Evolutionary conservation across 768 basidiomycete genomes (phyloP).

Genomic region (Hygrocybe punicea): DNA sequence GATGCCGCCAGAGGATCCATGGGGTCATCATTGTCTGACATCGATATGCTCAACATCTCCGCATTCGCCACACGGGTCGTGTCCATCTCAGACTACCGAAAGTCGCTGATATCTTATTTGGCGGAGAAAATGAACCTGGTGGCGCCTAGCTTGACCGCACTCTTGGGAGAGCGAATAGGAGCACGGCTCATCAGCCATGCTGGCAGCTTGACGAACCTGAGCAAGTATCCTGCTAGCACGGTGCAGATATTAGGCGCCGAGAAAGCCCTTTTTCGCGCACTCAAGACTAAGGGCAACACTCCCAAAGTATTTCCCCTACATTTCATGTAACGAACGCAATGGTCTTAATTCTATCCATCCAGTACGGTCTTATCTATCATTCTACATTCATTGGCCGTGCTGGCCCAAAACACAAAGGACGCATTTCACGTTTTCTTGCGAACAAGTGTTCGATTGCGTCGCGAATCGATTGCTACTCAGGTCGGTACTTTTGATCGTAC

Average conservation of each 20-base stretch:
- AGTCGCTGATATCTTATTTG: constrained; percentile 81
- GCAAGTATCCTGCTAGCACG: constrained; percentile 97
- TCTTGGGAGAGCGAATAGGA: constrained; percentile 89
- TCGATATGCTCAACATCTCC: constrained; percentile 94
- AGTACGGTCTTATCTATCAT: constrained; percentile 98
- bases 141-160: constrained; percentile 86
- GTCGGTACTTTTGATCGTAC: constrained; percentile 37
- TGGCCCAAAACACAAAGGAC: constrained; percentile 90
- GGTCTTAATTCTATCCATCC: constrained; percentile 6
- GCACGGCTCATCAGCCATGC: constrained; percentile 94
- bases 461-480: constrained; percentile 91
- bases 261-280: constrained; percentile 93
- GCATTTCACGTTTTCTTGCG: constrained; percentile 97
- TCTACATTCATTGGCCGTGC: constrained; percentile 96
- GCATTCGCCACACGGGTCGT: constrained; percentile 88
- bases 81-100: constrained; percentile 90
- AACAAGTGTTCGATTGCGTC: constrained; percentile 99
- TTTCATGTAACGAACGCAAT: background rate
- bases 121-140: constrained; percentile 98
- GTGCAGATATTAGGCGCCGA: constrained; percentile 98
- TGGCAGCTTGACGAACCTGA: constrained; percentile 91
- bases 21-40: constrained; percentile 86
- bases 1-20: constrained; percentile 93
- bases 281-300: constrained; percentile 99
- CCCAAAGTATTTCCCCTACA: constrained; percentile 63